A percentile compares a stretch with the other conserved stretches of the same genome.
phyloP scores from a whole-genome alignment of 208 protist genomes.

The Borovskyia barvae region DNA sequence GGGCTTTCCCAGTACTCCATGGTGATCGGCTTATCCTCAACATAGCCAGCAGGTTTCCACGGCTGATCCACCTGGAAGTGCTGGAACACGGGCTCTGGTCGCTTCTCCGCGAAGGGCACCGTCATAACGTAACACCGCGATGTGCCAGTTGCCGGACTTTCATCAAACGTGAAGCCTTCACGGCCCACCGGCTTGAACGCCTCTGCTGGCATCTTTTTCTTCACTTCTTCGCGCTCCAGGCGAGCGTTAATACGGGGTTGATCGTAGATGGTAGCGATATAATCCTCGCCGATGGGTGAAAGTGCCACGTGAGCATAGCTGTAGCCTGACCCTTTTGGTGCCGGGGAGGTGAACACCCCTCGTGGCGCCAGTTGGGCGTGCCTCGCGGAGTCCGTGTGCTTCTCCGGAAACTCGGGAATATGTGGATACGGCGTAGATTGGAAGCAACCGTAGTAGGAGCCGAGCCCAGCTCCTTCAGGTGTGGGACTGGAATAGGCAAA shows the following conservation, averaged over 20 bases:
- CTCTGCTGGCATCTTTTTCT: constrained; percentile 62
- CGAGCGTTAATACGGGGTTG: constrained; percentile 58
- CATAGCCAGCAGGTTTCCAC: constrained; percentile 76
- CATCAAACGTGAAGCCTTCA: constrained; percentile 84
- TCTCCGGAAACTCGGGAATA: constrained; percentile 50
- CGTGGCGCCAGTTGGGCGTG: constrained; percentile 39
- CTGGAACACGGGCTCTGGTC: constrained; percentile 22
- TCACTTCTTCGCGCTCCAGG: constrained; percentile 48
- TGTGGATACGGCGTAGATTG: constrained; percentile 51
- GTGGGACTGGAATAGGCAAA: constrained; percentile 63
- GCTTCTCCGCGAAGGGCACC: constrained; percentile 62
- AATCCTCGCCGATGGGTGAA: constrained; percentile 59
- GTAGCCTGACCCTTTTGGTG: constrained; percentile 67
- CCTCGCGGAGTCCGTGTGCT: constrained; percentile 29
- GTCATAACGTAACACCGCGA: constrained; percentile 87
- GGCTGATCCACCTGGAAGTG: constrained; percentile 64
- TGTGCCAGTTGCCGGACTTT: constrained; percentile 55
- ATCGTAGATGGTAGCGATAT: constrained; percentile 86
- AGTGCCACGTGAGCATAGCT: constrained; percentile 56
- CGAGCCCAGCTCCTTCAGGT: constrained; percentile 54
- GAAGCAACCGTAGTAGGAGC: constrained; percentile 86
- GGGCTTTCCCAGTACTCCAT: constrained; percentile 90
- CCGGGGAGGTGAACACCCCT: constrained; percentile 79
- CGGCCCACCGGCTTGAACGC: constrained; percentile 65
- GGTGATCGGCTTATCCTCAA: constrained; percentile 60